Percentiles rank a stretch among this genome's conserved stretches.
Conservation (phyloP, 192 early-diverging fungal species). For the Podila epigama region DNA sequence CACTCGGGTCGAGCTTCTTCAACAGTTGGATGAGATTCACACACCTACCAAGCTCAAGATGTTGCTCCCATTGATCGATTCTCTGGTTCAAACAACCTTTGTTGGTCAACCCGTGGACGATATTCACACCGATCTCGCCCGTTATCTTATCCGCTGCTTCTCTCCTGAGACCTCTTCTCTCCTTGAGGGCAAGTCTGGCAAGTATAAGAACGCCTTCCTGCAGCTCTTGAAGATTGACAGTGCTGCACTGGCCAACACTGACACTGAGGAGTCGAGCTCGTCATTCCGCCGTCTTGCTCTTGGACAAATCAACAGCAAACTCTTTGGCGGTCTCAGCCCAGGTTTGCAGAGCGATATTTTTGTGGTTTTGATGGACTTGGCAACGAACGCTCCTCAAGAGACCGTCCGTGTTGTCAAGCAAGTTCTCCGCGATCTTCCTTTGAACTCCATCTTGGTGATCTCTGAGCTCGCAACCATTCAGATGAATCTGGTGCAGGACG, state of each 20-base stretch:
- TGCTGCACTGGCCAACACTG: constrained; percentile 28
- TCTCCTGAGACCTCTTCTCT: constrained; percentile 50
- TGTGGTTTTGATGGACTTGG: constrained; percentile 56
- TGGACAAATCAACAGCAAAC: constrained; percentile 46
- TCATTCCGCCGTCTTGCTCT: constrained; percentile 57
- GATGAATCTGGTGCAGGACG: constrained; percentile 24
- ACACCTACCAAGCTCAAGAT: constrained; percentile 66
- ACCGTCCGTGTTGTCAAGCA: constrained; percentile 56
- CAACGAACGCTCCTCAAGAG: constrained; percentile 58
- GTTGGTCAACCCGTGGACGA: constrained; percentile 23
- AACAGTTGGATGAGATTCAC: constrained; percentile 55
- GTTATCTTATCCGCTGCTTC: constrained; percentile 63
- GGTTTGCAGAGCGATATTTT: constrained; percentile 59
- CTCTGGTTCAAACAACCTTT: constrained; percentile 49
- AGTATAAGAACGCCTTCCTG: constrained; percentile 57
- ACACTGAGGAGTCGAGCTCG: constrained; percentile 52
- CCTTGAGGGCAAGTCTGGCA: constrained; percentile 58
- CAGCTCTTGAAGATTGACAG: constrained; percentile 55
- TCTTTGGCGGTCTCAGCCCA: constrained; percentile 47
- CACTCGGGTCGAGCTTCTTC: constrained; percentile 61
- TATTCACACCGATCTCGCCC: constrained; percentile 37
- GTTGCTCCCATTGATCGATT: constrained; percentile 66
- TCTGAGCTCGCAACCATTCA: constrained; percentile 41
- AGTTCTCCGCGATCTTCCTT: constrained; percentile 49
- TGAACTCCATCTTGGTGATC: constrained; percentile 42